A percentile compares a stretch with the other conserved stretches of the same genome.
These are phyloP conservation scores for Ascochyta clinopodiicola DNA, from an alignment of 2,329 filamentous ascomycete genomes.

Conservation along the genomic window DNA sequence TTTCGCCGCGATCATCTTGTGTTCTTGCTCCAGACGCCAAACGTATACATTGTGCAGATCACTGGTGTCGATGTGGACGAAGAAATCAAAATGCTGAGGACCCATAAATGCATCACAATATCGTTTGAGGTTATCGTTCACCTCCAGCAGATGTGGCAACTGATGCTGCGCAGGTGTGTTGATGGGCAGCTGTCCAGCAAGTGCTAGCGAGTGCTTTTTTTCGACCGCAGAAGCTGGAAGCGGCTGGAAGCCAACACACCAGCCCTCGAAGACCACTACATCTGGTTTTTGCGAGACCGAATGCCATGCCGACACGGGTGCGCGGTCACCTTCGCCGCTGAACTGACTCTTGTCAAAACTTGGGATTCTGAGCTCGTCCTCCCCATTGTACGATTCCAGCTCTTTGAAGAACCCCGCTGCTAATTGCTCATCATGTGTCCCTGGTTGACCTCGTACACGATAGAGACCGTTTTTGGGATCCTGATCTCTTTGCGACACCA, in stretches of 20 bases:
- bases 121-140: slow-evolving; percentile 64
- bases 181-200: slow-evolving; percentile 53
- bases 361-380: slow-evolving; percentile 66
- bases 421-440: slow-evolving; percentile 78
- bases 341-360: slow-evolving; percentile 85
- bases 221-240: slow-evolving; percentile 63
- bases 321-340: slow-evolving; percentile 77
- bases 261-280: slow-evolving; percentile 85
- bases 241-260: slow-evolving; percentile 84
- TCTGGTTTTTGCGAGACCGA: slow-evolving; percentile 62
- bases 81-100: slow-evolving; percentile 58
- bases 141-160: slow-evolving; percentile 62
- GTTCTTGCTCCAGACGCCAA: slow-evolving; percentile 85
- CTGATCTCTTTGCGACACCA: slow-evolving; percentile 67
- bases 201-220: slow-evolving; percentile 61
- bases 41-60: slow-evolving; percentile 78
- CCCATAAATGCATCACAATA: slow-evolving; percentile 59
- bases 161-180: slow-evolving; percentile 61
- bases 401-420: slow-evolving; percentile 68
- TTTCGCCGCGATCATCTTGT: slow-evolving; percentile 67
- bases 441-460: slow-evolving; percentile 82
- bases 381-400: slow-evolving; percentile 55
- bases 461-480: slow-evolving; percentile 77
- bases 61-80: slow-evolving; percentile 75
- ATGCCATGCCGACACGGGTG: slow-evolving; percentile 67